Percentiles rank a stretch among this genome's conserved stretches.
Evolutionary conservation across 2,329 filamentous ascomycete species (phyloP).

Genomic region (Blumeriella jaapii): DNA sequence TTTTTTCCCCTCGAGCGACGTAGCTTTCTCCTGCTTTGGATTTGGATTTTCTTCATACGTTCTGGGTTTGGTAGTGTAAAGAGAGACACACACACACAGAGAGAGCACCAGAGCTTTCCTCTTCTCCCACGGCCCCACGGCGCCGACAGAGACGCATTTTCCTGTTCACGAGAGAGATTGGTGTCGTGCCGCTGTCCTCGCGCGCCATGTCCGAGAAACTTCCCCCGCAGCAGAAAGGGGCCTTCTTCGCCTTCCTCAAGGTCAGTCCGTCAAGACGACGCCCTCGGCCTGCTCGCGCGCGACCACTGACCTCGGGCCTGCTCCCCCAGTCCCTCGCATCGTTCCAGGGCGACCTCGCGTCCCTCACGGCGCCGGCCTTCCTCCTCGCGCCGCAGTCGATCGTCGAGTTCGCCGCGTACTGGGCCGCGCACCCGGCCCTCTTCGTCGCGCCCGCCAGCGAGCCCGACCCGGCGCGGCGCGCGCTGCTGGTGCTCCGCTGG

Average conservation of each 20-base stretch:
- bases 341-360: constrained; percentile 73
- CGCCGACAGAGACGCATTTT: too few relatives aligned
- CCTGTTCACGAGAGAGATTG: neutral
- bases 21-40: too few relatives aligned
- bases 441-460: constrained; percentile 76
- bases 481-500: constrained; percentile 86
- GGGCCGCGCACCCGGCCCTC: constrained; percentile 65
- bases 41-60: too few relatives aligned
- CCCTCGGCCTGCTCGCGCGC: too few relatives aligned
- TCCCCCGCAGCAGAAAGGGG: constrained; percentile 19
- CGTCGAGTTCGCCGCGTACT: constrained; percentile 72
- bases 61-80: too few relatives aligned
- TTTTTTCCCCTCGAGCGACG: too few relatives aligned
- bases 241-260: constrained; percentile 25
- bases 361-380: constrained; percentile 72
- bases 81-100: too few relatives aligned
- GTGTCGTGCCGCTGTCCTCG: neutral
- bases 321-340: constrained; percentile 63
- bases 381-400: constrained; percentile 69
- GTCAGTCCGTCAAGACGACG: too few relatives aligned
- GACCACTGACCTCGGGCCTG: too few relatives aligned
- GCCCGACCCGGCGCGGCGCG: constrained; percentile 66
- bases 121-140: too few relatives aligned
- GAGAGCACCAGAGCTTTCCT: too few relatives aligned
- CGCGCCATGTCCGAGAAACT: constrained; percentile 15